Percentiles rank a stretch among this genome's conserved stretches.
Evolutionary conservation across 441 rosid species (phyloP).

Genomic region (Caryocar brasiliense): DNA sequence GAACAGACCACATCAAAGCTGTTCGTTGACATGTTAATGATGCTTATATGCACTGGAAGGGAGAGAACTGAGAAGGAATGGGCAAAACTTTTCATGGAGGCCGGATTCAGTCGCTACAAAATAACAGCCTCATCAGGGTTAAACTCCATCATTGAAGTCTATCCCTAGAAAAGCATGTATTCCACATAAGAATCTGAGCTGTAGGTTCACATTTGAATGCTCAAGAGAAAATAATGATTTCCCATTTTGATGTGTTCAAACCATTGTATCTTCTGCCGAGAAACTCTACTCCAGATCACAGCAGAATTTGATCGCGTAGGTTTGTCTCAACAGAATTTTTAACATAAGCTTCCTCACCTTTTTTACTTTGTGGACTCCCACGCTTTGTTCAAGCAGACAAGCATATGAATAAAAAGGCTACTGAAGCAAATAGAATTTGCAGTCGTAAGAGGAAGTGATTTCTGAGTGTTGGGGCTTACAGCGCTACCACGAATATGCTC

Average conservation of each 20-base stretch:
- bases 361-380: conserved; percentile 70
- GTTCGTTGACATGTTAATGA: conserved; percentile 8
- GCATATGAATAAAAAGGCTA: conserved; percentile 42
- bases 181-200: too few relatives aligned
- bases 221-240: background rate
- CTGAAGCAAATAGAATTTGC: conserved; percentile 26
- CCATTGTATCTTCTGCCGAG: conserved; percentile 26
- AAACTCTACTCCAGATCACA: conserved; percentile 29
- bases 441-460: conserved; percentile 54
- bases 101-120: conserved; percentile 11
- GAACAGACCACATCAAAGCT: conserved; percentile 1
- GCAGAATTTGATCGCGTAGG: too few relatives aligned
- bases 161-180: conserved; percentile 9
- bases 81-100: conserved; percentile 13
- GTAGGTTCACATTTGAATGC: too few relatives aligned
- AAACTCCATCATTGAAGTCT: conserved; percentile 16
- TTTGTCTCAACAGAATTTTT: conserved; percentile 52
- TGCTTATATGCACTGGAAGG: background rate
- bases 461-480: conserved; percentile 55
- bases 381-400: conserved; percentile 53
- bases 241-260: too few relatives aligned
- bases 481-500: conserved; percentile 28
- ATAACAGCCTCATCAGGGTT: conserved; percentile 9
- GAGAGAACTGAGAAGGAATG: conserved; percentile 18
- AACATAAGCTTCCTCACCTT: conserved; percentile 47